Evolutionary conservation across 208 protist genomes (phyloP).

Genomic region (Vickermania spadyakhi): DNA sequence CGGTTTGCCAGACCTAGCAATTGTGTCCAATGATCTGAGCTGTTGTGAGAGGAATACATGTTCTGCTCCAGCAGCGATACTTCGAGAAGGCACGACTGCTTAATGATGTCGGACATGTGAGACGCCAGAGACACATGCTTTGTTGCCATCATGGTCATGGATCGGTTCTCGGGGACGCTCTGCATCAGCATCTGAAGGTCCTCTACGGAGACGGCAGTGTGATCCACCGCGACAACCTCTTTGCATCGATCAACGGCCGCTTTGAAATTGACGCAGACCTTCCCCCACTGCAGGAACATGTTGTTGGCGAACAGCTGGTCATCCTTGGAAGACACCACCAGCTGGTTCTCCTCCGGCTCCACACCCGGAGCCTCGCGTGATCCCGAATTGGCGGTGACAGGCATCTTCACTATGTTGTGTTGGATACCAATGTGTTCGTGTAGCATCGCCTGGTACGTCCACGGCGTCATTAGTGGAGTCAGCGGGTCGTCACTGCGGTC

Average conservation of each 20-base stretch:
- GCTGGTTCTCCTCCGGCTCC: conserved; percentile 33
- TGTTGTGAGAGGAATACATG: conserved; percentile 60
- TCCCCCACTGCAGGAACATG: conserved; percentile 97
- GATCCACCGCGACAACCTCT: conserved; percentile 60
- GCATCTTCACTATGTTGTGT: conserved; percentile 87
- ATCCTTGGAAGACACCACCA: conserved; percentile 83
- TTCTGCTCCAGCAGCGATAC: conserved; percentile 95
- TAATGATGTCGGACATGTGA: conserved; percentile 74
- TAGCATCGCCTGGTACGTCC: conserved; percentile 99
- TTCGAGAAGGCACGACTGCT: conserved; percentile 76
- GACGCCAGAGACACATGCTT: conserved; percentile 80
- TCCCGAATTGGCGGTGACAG: conserved; percentile 19
- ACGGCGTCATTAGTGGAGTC: conserved; percentile 96
- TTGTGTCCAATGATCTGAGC: conserved; percentile 54
- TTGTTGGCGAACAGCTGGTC: conserved; percentile 94
- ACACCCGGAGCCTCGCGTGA: neutral
- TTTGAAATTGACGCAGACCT: conserved; percentile 94
- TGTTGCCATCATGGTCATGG: conserved; percentile 61
- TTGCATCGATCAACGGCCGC: conserved; percentile 92
- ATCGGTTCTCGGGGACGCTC: conserved; percentile 72
- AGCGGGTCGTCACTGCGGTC: conserved; percentile 91
- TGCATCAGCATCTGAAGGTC: conserved; percentile 85
- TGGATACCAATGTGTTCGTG: conserved; percentile 95
- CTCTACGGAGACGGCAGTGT: conserved; percentile 76
- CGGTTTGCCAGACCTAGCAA: conserved; percentile 42